Conservation (phyloP, 176 grass and related monocot species). For the Oryza glumipatula region DNA sequence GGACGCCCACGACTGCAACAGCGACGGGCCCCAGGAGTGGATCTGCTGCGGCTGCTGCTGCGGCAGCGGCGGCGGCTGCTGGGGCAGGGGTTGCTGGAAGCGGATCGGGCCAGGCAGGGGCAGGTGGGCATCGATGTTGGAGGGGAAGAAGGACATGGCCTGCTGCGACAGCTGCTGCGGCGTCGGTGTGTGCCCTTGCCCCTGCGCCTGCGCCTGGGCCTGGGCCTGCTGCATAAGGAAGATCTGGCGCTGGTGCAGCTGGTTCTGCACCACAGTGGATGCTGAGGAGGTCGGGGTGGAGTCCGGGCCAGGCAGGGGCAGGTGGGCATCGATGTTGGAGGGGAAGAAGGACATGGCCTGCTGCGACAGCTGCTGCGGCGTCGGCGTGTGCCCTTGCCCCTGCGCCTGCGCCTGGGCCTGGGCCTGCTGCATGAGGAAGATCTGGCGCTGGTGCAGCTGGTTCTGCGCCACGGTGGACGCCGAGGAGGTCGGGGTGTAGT, state of each 20-base stretch:
- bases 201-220: constrained; percentile 30
- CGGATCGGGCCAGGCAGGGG: constrained; percentile 50
- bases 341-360: constrained; percentile 93
- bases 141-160: constrained; percentile 93
- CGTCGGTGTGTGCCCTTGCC: constrained; percentile 39
- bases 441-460: constrained; percentile 67
- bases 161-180: constrained; percentile 71
- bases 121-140: constrained; percentile 98
- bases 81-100: constrained; percentile 43
- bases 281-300: constrained; percentile 25
- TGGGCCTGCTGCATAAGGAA: constrained; percentile 74
- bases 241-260: constrained; percentile 68
- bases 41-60: constrained; percentile 24
- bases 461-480: constrained; percentile 59
- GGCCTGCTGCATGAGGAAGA: constrained; percentile 73
- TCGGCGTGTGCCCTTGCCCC: constrained; percentile 40
- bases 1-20: constrained; percentile 22
- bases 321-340: constrained; percentile 98
- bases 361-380: constrained; percentile 66
- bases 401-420: constrained; percentile 39
- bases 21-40: constrained; percentile 25
- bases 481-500: constrained; percentile 32
- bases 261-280: constrained; percentile 59
- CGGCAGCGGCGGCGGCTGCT: not conserved
- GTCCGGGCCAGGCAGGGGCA: constrained; percentile 65